Evolutionary conservation across 257 asterid genomes (phyloP), one percentile per base, ranked within the genome.

Genomic region (Solanum verrucosum): DNA sequence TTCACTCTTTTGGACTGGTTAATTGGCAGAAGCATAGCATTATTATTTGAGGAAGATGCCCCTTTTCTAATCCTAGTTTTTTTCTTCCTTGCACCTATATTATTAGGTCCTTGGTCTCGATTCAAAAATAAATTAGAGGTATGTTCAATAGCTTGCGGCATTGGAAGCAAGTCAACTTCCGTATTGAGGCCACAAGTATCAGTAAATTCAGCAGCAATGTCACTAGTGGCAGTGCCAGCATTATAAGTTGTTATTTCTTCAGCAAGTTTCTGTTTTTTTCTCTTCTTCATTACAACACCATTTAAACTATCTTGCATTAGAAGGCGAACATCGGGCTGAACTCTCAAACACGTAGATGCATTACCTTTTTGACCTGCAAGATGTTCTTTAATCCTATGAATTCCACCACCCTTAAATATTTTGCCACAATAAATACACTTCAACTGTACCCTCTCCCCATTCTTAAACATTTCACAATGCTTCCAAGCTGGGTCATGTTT

Each of bases 401-500:
- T 97, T 79, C 99, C 99, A 82, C 99, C 98, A 79, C 98, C 99
- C 89, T 97, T 97, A 87, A 97, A 97, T 44, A 95, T 84, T 87
- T 97, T 97, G 65, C 97, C 98, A 88, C 99, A 97, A 90, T 96
- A 97, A 40, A 94, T 79, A 90, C 98, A 96, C 92, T 96, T 96
- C 12, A 97, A 97, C 85, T 96, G 98, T 63, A 94, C 94, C 90
- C 89, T 94, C 46, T 94, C 95, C 4, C 98, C 99, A 93, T 88
- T 95, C 90, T 94, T 96, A 52, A 90, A 95, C 99, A 97, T 95
- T 88, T 96, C 93, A 87, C 99, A 96, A 89, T 97, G 99, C 88
- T 94, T 95, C 99, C 99, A 97, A 16, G 99, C 99, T 4, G 99
- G 99, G 73, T 97, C 99, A 85, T 95, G 98, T 91, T 97, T 96